Base-by-base conservation (phyloP, 1,284 basidiomycete genomes). In the Somion occarium region DNA sequence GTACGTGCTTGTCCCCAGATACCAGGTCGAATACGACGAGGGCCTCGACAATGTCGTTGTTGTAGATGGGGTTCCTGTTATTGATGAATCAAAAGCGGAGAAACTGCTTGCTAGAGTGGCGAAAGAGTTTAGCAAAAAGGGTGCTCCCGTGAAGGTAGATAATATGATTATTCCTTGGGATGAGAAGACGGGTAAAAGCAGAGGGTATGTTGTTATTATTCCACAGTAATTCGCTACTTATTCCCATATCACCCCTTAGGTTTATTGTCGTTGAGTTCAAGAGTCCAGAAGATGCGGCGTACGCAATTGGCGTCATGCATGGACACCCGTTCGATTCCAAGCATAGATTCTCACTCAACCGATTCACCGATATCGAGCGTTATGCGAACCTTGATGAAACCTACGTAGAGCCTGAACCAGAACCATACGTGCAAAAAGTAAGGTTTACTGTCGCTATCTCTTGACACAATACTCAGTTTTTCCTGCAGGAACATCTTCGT, bases 201-300 rank as follows among this genome's bases (percentile, higher is more conserved):
- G 92, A 74, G 93, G 93, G 92, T 93, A 62, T 61, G 79, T 68
- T 34, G 9, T 7, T 41, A 26, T n/a, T n/a, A n/a, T n/a, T n/a
- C n/a, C 20, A 41, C 19, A 25, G 19, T 23, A 12, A 20, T 45
- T 9, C 24, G 7, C 11, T 12, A 51, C 22, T 18, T 38, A 44
- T 12, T 34, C 27, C 45, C 44, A n/a, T n/a, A 43, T 11, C 5
- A 11, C 13, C 5, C 2, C 5, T 12, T 60, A 94, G 94, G 12
- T 98, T 86, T 69, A 73, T 93, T 54, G 98, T 99, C 68, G 73
- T 98, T 54, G 94, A 98, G 60, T 88, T 95, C 69, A 84, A 83
- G 50, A 88, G 79, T 53, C 75, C 79, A 19, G 87, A 92, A 50
- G 88, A 95, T 64, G 96, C 96, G 12, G 78, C 83, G 52, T 76